Conservation (phyloP, 768 basidiomycete species). For the Mycena rosella region DNA sequence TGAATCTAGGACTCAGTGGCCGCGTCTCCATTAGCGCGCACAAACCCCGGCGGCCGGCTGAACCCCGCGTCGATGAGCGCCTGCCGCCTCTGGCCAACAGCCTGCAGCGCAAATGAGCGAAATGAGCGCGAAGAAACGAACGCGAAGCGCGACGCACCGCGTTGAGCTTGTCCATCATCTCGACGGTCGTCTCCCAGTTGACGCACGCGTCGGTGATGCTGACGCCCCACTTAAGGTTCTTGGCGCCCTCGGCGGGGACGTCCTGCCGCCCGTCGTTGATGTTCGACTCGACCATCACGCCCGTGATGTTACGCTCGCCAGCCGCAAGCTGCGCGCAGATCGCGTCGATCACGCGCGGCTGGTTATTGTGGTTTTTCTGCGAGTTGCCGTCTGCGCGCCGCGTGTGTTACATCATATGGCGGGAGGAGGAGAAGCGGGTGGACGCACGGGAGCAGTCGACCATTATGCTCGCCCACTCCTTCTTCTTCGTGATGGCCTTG, state of each 20-base stretch:
- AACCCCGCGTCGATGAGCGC: constrained; percentile 55
- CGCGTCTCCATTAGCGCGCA: constrained; percentile 1
- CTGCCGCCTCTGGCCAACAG: constrained; percentile 61
- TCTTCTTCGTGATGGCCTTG: constrained; percentile 74
- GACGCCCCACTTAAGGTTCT: constrained; percentile 80
- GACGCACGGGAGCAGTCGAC: constrained; percentile 85
- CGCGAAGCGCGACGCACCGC: too few relatives aligned
- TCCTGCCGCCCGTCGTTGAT: constrained; percentile 93
- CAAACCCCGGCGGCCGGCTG: constrained; percentile 42
- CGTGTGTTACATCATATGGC: too few relatives aligned
- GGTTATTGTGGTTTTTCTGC: constrained; percentile 93
- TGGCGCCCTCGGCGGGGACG: constrained; percentile 80
- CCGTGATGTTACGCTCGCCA: constrained; percentile 82
- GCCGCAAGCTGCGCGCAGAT: constrained; percentile 81
- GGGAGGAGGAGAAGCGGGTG: constrained; percentile 5
- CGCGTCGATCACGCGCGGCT: constrained; percentile 81
- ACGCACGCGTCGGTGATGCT: constrained; percentile 95
- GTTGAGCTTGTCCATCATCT: constrained; percentile 81
- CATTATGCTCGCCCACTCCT: constrained; percentile 81
- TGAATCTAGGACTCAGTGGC: not conserved
- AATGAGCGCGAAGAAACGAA: too few relatives aligned
- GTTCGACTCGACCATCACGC: constrained; percentile 98
- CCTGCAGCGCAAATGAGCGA: constrained; percentile 47
- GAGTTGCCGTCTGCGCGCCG: constrained; percentile 88
- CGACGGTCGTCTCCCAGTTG: constrained; percentile 83